Evolutionary conservation across 306 rosid genomes (phyloP).

Genomic region (Mucuna pruriens): DNA sequence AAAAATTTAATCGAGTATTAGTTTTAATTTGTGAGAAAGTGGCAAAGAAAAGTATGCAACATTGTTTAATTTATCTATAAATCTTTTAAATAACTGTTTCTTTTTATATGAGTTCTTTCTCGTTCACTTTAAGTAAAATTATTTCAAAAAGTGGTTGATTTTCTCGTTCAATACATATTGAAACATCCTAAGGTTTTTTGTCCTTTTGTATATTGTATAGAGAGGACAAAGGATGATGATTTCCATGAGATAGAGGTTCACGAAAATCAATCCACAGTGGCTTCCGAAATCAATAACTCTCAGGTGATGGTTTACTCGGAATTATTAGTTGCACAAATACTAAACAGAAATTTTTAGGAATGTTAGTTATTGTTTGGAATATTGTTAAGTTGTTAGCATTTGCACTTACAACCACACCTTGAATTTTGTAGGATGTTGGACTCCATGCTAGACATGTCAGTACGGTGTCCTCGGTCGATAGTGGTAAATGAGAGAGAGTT

Average conservation of each 20-base stretch:
- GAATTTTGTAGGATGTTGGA: constrained; percentile 68
- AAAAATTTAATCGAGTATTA: background rate
- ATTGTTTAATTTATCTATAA: background rate
- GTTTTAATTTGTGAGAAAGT: background rate
- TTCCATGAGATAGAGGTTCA: constrained; percentile 45
- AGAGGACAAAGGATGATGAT: constrained; percentile 44
- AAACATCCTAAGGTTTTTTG: background rate
- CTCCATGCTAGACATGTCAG: constrained; percentile 90
- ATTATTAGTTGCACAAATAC: background rate
- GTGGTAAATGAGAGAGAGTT: constrained; percentile 59
- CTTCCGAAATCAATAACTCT: constrained; percentile 55
- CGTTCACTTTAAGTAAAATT: background rate
- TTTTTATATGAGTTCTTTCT: background rate
- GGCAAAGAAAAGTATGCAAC: background rate
- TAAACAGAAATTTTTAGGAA: background rate
- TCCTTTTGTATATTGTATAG: constrained; percentile 45
- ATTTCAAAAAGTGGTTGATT: background rate
- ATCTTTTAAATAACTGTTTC: background rate
- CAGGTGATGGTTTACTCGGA: constrained; percentile 51
- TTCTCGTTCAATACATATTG: constrained; percentile 15
- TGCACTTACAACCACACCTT: constrained; percentile 28
- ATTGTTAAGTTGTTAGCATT: constrained; percentile 12
- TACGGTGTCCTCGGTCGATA: constrained; percentile 72
- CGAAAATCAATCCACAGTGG: constrained; percentile 53
- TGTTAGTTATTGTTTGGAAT: constrained; percentile 13